Percentiles rank a stretch among this genome's conserved stretches.
phyloP scores from a whole-genome alignment of 495 filamentous ascomycete species.

The Paragyromitra xinjiangensis region DNA sequence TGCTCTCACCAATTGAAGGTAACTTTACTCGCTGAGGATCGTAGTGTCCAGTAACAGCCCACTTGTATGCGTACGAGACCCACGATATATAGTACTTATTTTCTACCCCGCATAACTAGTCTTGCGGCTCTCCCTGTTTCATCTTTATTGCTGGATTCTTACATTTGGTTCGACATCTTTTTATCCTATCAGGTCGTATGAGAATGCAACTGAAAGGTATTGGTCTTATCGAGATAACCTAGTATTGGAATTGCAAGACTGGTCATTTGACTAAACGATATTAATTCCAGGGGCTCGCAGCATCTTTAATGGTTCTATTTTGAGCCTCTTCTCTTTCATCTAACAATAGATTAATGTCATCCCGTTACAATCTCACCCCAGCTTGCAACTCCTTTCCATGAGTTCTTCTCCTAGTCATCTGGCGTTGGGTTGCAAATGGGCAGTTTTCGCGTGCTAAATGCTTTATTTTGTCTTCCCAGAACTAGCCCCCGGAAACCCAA shows the following conservation, averaged over 20 bases:
- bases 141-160: neutral
- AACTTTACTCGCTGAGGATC: neutral
- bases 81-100: neutral
- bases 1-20: neutral
- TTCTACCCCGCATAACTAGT: neutral
- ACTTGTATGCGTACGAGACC: neutral
- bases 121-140: slow-evolving; percentile 22
- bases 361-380: neutral
- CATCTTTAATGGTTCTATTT: neutral
- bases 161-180: neutral
- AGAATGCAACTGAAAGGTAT: neutral
- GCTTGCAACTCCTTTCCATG: slow-evolving; percentile 2
- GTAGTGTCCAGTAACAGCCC: neutral
- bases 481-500: neutral
- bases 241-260: neutral
- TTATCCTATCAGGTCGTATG: neutral
- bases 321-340: neutral
- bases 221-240: neutral
- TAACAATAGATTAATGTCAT: neutral
- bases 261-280: neutral
- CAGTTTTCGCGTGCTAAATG: slow-evolving; percentile 8
- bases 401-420: neutral
- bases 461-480: neutral
- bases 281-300: neutral
- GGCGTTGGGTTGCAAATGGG: neutral